Evolutionary conservation across 768 basidiomycete genomes (phyloP).

Genomic region (Amanita muscaria): DNA sequence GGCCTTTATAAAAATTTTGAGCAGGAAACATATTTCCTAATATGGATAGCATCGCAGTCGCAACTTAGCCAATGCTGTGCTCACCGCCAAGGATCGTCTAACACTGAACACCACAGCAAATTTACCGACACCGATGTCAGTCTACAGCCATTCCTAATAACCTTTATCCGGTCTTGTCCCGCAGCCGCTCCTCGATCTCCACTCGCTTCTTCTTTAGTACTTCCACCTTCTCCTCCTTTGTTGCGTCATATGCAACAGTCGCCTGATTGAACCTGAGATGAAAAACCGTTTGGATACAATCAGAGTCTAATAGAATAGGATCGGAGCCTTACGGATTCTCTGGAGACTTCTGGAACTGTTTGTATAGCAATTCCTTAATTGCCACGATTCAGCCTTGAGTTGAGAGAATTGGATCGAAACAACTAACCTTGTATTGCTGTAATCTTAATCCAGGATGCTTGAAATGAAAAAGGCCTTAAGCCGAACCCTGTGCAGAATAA

Average conservation of each 20-base stretch:
- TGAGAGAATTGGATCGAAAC: background rate
- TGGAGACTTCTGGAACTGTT: conserved; percentile 93
- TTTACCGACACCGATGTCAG: background rate
- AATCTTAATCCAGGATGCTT: conserved; percentile 88
- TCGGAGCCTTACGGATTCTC: conserved; percentile 74
- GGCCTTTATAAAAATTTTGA: no score
- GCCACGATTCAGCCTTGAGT: background rate
- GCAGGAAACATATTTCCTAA: no score
- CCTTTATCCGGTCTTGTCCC: conserved; percentile 29
- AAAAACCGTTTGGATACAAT: background rate
- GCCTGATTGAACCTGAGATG: conserved; percentile 77
- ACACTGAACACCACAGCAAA: background rate
- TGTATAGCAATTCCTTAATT: conserved; percentile 74
- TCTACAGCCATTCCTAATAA: background rate
- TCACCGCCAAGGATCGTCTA: background rate
- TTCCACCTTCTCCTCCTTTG: conserved; percentile 77
- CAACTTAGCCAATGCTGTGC: background rate
- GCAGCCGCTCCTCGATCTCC: conserved; percentile 58
- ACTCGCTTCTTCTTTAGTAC: conserved; percentile 63
- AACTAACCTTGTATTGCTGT: conserved; percentile 75
- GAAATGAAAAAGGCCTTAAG: conserved; percentile 3
- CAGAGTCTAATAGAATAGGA: background rate
- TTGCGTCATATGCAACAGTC: conserved; percentile 71
- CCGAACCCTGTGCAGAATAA: conserved; percentile 9
- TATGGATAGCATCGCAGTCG: no score